These are phyloP conservation scores for Knoxdaviesia capensis DNA, from an alignment of 2,329 filamentous ascomycete species.

Conservation along the genomic window DNA sequence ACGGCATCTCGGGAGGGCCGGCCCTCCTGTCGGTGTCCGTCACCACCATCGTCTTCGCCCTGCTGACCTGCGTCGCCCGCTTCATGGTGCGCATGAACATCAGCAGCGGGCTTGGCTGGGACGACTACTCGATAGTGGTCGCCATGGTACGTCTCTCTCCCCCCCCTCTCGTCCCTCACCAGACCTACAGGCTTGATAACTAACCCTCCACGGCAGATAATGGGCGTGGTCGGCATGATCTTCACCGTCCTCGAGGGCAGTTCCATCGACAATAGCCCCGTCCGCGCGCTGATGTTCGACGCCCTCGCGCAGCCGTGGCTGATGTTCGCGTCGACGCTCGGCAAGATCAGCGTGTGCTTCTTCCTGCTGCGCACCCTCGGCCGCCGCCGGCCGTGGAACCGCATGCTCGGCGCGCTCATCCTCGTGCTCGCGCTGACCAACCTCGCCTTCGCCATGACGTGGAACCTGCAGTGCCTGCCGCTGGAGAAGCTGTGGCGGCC, in stretches of 20 bases:
- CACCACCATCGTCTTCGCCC: slow-evolving; percentile 12
- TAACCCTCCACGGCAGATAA: slow-evolving; percentile 8
- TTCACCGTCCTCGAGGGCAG: slow-evolving; percentile 14
- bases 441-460: slow-evolving; percentile 12
- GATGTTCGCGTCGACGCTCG: slow-evolving; percentile 14
- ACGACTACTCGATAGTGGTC: slow-evolving; percentile 14
- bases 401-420: slow-evolving; percentile 12
- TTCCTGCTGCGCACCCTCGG: slow-evolving; percentile 14
- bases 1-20: slow-evolving; percentile 9
- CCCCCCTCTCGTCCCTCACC: no score
- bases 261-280: slow-evolving; percentile 7
- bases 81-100: slow-evolving; percentile 11
- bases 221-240: slow-evolving; percentile 14
- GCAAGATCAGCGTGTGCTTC: slow-evolving; percentile 17
- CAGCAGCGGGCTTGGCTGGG: slow-evolving; percentile 10
- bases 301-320: slow-evolving; percentile 16
- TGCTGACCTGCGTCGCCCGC: slow-evolving; percentile 14
- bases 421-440: slow-evolving; percentile 13
- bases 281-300: slow-evolving; percentile 13
- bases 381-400: slow-evolving; percentile 11
- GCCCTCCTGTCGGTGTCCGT: slow-evolving; percentile 16
- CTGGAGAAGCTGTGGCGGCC: slow-evolving; percentile 16
- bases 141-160: slow-evolving; percentile 10
- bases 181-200: not conserved
- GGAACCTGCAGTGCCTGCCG: slow-evolving; percentile 17